Conservation (phyloP, 1,139 yeast genomes). For the Diutina scorzettiae region DNA sequence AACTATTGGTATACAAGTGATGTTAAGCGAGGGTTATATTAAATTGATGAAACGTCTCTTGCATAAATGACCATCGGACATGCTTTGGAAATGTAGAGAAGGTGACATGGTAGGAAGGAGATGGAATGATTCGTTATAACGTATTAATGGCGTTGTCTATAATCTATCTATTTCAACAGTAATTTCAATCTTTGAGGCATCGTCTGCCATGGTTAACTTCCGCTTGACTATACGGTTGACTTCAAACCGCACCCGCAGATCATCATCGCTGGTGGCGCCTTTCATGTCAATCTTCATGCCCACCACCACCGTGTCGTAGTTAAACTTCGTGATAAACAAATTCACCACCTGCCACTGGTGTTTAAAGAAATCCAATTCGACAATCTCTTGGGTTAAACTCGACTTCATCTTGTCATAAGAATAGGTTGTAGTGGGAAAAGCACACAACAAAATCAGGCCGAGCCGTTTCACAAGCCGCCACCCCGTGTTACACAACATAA, state of each 20-base stretch:
- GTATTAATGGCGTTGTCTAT: background rate
- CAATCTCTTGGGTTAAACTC: slow-evolving; percentile 25
- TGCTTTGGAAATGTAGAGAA: no score
- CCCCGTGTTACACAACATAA: slow-evolving; percentile 38
- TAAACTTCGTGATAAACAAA: slow-evolving; percentile 48
- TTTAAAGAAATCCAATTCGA: slow-evolving; percentile 37
- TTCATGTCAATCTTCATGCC: slow-evolving; percentile 43
- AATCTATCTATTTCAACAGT: slow-evolving; percentile 1
- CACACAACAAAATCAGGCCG: slow-evolving; percentile 40
- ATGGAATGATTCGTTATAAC: no score
- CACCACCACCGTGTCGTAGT: slow-evolving; percentile 45
- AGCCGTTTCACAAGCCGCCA: slow-evolving; percentile 41
- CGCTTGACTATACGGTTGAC: slow-evolving; percentile 31
- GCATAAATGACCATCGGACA: no score
- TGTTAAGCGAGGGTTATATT: no score
- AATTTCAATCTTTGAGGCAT: background rate
- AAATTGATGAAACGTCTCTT: no score
- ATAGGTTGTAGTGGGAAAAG: slow-evolving; percentile 36
- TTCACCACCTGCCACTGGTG: slow-evolving; percentile 35
- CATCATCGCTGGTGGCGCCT: slow-evolving; percentile 67
- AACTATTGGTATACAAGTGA: no score
- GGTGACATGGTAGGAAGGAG: no score
- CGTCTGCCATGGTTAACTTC: background rate
- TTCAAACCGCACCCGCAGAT: slow-evolving; percentile 42
- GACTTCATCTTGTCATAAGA: slow-evolving; percentile 27